phyloP scores from a whole-genome alignment of 225 moss, liverwort and hornwort genomes.

The Bryoerythrophyllum caledonicum region DNA sequence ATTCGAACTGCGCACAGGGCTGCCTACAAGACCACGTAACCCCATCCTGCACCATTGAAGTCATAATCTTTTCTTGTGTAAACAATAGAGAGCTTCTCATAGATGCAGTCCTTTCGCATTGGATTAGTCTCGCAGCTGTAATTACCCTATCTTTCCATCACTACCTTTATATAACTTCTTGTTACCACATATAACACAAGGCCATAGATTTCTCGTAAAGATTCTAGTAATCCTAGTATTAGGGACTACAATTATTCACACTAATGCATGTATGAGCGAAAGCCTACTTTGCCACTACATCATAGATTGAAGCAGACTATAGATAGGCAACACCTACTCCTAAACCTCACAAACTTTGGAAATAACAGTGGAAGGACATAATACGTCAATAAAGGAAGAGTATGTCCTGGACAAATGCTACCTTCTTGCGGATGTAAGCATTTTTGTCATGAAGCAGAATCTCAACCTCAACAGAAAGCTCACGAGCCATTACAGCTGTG shows the following conservation, averaged over 20 bases:
- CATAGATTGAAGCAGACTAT: too few species aligned
- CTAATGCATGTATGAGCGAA: too few species aligned
- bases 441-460: conserved; percentile 75
- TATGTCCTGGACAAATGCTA: conserved; percentile 25
- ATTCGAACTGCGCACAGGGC: conserved; percentile 96
- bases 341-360: too few species aligned
- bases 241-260: too few species aligned
- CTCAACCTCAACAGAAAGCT: conserved; percentile 83
- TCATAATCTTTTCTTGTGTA: conserved; percentile 33
- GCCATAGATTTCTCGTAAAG: too few species aligned
- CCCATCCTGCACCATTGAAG: conserved; percentile 61
- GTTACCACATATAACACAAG: too few species aligned
- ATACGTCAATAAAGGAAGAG: too few species aligned
- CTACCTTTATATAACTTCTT: too few species aligned
- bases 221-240: too few species aligned
- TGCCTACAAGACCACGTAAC: conserved; percentile 89
- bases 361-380: too few species aligned
- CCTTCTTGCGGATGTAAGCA: conserved; percentile 96
- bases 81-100: background rate
- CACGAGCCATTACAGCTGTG: conserved; percentile 86
- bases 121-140: background rate
- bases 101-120: background rate
- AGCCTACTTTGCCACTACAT: too few species aligned
- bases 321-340: too few species aligned
- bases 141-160: background rate